These are phyloP conservation scores for Paramecium pentaurelia DNA, from an alignment of 73 alveolate genomes.

Conservation along the genomic window DNA sequence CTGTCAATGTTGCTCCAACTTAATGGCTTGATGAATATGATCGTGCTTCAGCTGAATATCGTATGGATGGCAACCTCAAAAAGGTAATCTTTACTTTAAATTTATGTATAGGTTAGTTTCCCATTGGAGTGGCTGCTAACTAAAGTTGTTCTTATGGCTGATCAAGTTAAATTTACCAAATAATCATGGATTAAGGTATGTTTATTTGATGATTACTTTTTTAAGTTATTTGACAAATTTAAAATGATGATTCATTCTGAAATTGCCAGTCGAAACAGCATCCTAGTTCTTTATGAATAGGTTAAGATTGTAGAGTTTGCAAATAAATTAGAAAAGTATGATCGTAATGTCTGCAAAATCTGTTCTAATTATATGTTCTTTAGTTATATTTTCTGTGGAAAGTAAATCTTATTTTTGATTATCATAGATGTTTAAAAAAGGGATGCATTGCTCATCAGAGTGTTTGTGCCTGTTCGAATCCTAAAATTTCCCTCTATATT, in stretches of 20 bases:
- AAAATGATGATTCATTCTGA: background rate
- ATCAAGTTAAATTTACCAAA: background rate
- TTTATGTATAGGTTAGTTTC: background rate
- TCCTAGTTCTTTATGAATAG: background rate
- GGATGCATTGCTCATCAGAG: slow-evolving; percentile 40
- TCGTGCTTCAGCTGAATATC: slow-evolving; percentile 23
- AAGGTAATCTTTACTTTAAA: background rate
- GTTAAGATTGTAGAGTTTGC: slow-evolving; percentile 30
- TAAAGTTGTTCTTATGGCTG: background rate
- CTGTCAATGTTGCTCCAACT: slow-evolving; percentile 73
- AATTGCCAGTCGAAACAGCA: background rate
- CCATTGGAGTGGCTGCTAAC: background rate
- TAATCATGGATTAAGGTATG: background rate
- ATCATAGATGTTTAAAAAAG: slow-evolving; percentile 25
- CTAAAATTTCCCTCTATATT: slow-evolving; percentile 6
- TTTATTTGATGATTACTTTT: background rate
- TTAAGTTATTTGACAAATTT: slow-evolving; percentile 16
- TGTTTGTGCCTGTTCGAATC: slow-evolving; percentile 34
- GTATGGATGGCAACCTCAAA: slow-evolving; percentile 20
- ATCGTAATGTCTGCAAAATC: slow-evolving; percentile 54
- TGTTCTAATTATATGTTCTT: background rate
- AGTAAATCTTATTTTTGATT: background rate
- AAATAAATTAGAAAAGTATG: slow-evolving; percentile 44
- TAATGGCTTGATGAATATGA: slow-evolving; percentile 69
- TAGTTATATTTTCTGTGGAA: background rate